phyloP scores from a whole-genome alignment of 495 filamentous ascomycete species.

The Halenospora varia region DNA sequence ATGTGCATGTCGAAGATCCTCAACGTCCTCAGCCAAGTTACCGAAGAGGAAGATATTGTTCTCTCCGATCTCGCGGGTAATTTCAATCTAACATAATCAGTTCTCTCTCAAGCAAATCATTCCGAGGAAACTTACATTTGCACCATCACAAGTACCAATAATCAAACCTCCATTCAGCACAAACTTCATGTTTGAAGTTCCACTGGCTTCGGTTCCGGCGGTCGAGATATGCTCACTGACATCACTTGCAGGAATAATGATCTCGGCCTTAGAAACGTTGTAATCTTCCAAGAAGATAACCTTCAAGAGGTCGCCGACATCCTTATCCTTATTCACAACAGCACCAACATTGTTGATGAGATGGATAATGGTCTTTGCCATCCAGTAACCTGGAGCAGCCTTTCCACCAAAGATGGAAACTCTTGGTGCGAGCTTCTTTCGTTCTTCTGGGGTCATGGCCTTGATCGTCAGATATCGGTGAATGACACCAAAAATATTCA shows the following conservation, averaged over 20 bases:
- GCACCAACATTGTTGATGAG: conserved; percentile 87
- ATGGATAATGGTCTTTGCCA: conserved; percentile 98
- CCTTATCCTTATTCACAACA: conserved; percentile 88
- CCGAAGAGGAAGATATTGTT: conserved; percentile 98
- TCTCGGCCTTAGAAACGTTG: conserved; percentile 98
- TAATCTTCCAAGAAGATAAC: conserved; percentile 97
- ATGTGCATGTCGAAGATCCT: conserved; percentile 90
- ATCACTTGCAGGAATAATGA: conserved; percentile 91
- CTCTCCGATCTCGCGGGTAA: conserved; percentile 93
- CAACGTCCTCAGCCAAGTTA: conserved; percentile 92
- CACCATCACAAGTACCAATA: conserved; percentile 96
- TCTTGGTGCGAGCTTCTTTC: conserved; percentile 84
- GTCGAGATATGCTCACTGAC: conserved; percentile 99
- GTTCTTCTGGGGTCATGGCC: conserved; percentile 73
- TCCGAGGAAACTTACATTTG: conserved; percentile 65
- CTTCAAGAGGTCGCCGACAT: conserved; percentile 91
- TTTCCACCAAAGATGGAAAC: conserved; percentile 98
- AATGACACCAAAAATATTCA: conserved; percentile 98
- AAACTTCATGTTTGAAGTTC: conserved; percentile 94
- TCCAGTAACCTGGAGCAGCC: conserved; percentile 98
- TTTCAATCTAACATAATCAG: conserved; percentile 68
- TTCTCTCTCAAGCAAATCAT: no score
- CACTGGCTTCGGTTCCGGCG: conserved; percentile 79
- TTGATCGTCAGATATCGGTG: conserved; percentile 92
- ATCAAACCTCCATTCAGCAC: conserved; percentile 95